A percentile compares a stretch with the other conserved stretches of the same genome.
Conservation (phyloP, 2,329 filamentous ascomycete species). For the Ambrosiella xylebori region DNA sequence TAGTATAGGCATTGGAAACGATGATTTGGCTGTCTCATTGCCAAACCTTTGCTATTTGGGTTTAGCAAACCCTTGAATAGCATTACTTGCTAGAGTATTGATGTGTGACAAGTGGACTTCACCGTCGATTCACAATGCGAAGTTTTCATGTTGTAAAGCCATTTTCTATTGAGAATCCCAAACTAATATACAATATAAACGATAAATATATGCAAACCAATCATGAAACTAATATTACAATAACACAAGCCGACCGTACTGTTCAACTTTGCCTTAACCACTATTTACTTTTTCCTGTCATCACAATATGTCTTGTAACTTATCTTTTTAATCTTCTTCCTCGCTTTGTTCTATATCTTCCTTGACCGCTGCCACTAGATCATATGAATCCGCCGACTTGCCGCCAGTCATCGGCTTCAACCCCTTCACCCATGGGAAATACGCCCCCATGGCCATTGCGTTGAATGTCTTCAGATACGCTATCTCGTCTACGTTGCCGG, state of each 20-base stretch:
- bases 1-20: no score
- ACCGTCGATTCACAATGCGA: no score
- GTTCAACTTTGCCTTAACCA: no score
- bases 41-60: no score
- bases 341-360: background rate
- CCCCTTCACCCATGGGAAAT: slow-evolving; percentile 8
- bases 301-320: background rate
- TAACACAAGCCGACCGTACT: background rate
- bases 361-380: background rate
- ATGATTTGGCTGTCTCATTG: no score
- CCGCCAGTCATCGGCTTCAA: background rate
- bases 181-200: background rate
- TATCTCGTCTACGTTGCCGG: background rate
- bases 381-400: background rate
- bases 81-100: no score
- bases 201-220: background rate
- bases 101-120: no score
- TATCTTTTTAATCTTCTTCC: background rate
- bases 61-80: no score
- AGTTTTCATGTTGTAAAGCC: no score
- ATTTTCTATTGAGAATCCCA: background rate
- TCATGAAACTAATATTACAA: slow-evolving; percentile 5
- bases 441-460: slow-evolving; percentile 3
- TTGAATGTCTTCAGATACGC: slow-evolving; percentile 3
- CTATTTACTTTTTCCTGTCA: background rate